Percentiles rank a stretch among this genome's conserved stretches.
Conservation (phyloP, 441 rosid genomes). For the Cnidoscolus chayamansa region DNA sequence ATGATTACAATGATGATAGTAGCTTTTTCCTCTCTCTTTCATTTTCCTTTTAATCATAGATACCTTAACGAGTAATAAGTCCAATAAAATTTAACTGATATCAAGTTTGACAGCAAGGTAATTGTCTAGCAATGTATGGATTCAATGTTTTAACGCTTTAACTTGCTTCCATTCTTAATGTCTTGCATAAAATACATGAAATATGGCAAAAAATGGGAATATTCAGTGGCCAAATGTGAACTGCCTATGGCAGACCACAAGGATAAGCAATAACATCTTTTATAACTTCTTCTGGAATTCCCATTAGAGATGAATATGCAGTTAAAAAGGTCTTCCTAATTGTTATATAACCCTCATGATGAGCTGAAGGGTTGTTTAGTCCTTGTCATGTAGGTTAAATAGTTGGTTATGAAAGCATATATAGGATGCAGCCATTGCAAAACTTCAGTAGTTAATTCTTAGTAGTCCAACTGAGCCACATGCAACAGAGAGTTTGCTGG, state of each 20-base stretch:
- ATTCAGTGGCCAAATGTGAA: not conserved
- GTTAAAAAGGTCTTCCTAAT: not conserved
- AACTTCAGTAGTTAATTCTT: not conserved
- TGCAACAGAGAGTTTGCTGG: not conserved
- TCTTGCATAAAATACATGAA: not conserved
- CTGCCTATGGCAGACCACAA: not conserved
- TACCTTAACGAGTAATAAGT: not conserved
- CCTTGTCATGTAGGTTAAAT: not conserved
- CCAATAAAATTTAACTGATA: not conserved
- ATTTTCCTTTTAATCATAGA: not conserved
- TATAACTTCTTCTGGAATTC: not conserved
- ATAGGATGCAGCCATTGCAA: not conserved
- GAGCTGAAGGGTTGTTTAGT: too few species aligned
- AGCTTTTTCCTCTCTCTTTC: not conserved
- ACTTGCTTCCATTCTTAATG: slow-evolving; percentile 1
- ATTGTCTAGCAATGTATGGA: not conserved
- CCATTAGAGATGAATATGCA: not conserved
- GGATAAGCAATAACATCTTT: not conserved
- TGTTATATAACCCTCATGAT: not conserved
- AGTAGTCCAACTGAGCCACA: not conserved
- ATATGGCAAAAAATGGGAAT: not conserved
- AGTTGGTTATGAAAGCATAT: not conserved
- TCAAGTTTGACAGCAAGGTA: not conserved
- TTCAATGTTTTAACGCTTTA: not conserved
- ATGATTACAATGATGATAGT: not conserved